Percentiles rank a stretch among this genome's conserved stretches.
Conservation (phyloP, 2,329 filamentous ascomycete genomes). For the Fusarium mangiferae region DNA sequence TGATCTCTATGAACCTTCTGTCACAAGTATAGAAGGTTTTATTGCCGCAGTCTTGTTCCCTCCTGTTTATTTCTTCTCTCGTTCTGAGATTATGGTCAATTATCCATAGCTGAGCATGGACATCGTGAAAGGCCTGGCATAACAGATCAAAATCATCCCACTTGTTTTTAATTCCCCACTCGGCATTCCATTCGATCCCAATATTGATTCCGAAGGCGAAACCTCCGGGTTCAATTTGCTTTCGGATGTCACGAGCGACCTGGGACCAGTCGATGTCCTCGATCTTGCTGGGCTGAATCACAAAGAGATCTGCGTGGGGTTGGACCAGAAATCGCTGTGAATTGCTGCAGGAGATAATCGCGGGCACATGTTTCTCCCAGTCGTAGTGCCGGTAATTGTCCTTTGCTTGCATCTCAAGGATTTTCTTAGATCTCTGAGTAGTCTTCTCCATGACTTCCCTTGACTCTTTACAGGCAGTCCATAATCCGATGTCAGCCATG, state of each 20-base stretch:
- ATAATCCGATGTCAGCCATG: neutral
- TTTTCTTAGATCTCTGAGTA: fast-evolving
- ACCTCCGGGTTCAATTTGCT: neutral
- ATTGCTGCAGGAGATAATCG: neutral
- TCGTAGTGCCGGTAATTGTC: fast-evolving
- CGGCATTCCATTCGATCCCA: neutral
- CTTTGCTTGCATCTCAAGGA: neutral
- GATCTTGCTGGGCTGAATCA: neutral
- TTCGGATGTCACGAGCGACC: neutral
- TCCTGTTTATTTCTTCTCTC: fast-evolving
- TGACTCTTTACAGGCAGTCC: neutral
- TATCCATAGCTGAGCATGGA: neutral
- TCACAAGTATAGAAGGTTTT: neutral
- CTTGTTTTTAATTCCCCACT: neutral
- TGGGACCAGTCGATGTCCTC: neutral
- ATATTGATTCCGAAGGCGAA: fast-evolving
- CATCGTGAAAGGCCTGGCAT: fast-evolving
- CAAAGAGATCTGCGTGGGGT: neutral
- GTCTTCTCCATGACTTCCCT: neutral
- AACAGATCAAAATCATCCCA: fast-evolving
- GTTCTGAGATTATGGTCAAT: neutral
- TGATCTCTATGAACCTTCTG: neutral
- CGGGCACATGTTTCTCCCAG: neutral
- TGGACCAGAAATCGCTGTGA: neutral
- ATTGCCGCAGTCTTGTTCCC: fast-evolving